phyloP scores from a whole-genome alignment of 306 rosid species.

The Cucurbita pepo region DNA sequence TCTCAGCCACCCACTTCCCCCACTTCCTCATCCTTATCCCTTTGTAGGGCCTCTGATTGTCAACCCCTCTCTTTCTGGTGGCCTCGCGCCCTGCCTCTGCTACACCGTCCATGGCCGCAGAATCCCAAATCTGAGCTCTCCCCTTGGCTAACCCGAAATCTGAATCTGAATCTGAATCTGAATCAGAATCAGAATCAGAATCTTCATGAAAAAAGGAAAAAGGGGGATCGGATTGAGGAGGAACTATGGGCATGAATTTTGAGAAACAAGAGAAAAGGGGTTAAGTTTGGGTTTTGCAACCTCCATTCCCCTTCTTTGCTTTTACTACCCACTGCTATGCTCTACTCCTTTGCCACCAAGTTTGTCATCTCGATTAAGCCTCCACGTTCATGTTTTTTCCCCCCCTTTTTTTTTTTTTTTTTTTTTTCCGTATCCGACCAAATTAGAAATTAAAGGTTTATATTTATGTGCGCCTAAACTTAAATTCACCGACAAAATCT shows the following conservation, averaged over 20 bases:
- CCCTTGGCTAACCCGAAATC: neutral
- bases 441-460: neutral
- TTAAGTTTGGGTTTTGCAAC: neutral
- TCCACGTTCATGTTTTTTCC: conserved; percentile 45
- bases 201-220: conserved; percentile 17
- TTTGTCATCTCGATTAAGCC: conserved; percentile 40
- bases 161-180: conserved; percentile 10
- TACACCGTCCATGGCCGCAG: conserved; percentile 4
- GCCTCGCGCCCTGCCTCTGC: conserved; percentile 18
- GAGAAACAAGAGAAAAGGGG: neutral
- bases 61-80: conserved; percentile 19
- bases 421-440: neutral
- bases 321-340: conserved; percentile 9
- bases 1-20: conserved; percentile 99
- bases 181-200: conserved; percentile 11
- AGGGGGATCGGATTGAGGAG: neutral
- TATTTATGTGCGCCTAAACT: conserved; percentile 2
- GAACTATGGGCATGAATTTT: neutral
- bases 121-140: neutral
- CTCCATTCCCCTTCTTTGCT: neutral
- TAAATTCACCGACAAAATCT: conserved; percentile 42
- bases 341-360: conserved; percentile 23
- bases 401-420: too few relatives aligned
- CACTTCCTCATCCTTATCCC: conserved; percentile 99
- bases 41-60: conserved; percentile 64